Conservation (phyloP, 129 eudicot genomes). For the Deinandra increscens region DNA sequence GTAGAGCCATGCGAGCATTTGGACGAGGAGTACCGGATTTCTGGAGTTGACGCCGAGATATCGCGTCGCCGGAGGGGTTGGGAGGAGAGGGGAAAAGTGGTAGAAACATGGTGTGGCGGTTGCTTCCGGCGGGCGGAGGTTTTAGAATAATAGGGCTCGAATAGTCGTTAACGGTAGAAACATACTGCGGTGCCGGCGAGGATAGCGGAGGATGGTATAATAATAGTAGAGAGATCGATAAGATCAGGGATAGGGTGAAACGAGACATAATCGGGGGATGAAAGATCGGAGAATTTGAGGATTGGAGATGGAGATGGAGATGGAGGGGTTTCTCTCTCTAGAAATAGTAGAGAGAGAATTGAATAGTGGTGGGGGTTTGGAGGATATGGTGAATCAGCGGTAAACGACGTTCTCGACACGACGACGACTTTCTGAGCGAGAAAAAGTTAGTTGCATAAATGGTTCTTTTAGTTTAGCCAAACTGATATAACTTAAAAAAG, state of each 20-base stretch:
- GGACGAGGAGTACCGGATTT: slow-evolving; percentile 32
- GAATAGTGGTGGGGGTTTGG: slow-evolving; percentile 1
- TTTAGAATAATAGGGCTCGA: slow-evolving; percentile 21
- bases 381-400: slow-evolving; percentile 25
- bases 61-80: slow-evolving; percentile 27
- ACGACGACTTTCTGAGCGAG: slow-evolving; percentile 17
- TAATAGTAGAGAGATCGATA: slow-evolving; percentile 4
- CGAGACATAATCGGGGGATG: slow-evolving; percentile 26
- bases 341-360: slow-evolving; percentile 33
- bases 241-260: slow-evolving; percentile 17
- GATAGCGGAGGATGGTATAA: not conserved
- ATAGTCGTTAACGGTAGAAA: slow-evolving; percentile 13
- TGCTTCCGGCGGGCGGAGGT: slow-evolving; percentile 25
- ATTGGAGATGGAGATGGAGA: not conserved
- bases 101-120: slow-evolving; percentile 53
- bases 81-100: slow-evolving; percentile 53
- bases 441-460: too few species aligned
- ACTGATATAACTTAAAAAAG: too few species aligned
- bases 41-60: slow-evolving; percentile 56
- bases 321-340: slow-evolving; percentile 37
- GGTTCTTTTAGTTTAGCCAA: too few species aligned
- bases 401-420: slow-evolving; percentile 26
- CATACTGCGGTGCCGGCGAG: slow-evolving; percentile 6
- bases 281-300: slow-evolving; percentile 17
- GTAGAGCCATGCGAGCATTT: slow-evolving; percentile 87